A percentile compares a stretch with the other conserved stretches of the same genome.
Conservation (phyloP, 345 rosid species). For the Sonneratia caseolaris region DNA sequence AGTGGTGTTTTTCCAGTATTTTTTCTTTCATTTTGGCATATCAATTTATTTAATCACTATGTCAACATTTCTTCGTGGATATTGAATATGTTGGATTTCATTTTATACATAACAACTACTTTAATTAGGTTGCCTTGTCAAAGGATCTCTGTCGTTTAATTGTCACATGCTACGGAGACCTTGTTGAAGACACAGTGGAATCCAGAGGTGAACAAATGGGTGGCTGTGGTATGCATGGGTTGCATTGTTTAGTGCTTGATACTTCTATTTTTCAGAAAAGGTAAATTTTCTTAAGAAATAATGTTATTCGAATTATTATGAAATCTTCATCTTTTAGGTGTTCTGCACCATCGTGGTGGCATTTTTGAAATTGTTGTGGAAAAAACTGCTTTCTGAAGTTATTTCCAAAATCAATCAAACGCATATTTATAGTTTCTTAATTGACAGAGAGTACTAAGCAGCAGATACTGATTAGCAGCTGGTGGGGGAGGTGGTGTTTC, state of each 20-base stretch:
- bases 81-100: neutral
- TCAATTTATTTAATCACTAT: neutral
- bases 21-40: neutral
- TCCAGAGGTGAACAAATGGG: conserved; percentile 20
- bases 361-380: neutral
- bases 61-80: neutral
- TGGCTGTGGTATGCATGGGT: conserved; percentile 39
- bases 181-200: conserved; percentile 33
- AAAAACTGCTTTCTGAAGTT: neutral
- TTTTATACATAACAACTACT: conserved; percentile 4
- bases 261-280: conserved; percentile 79
- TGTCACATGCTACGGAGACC: conserved; percentile 75
- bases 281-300: conserved; percentile 12
- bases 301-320: neutral
- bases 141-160: conserved; percentile 75
- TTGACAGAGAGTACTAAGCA: neutral
- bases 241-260: conserved; percentile 65
- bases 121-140: conserved; percentile 69
- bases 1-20: neutral
- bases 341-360: neutral
- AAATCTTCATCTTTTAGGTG: no score
- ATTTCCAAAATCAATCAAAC: neutral
- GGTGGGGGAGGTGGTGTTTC: neutral
- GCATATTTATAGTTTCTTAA: neutral
- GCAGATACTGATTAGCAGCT: neutral